These are phyloP conservation scores for Gynandropsis gynandra DNA, from an alignment of 345 rosid genomes.

Conservation along the genomic window DNA sequence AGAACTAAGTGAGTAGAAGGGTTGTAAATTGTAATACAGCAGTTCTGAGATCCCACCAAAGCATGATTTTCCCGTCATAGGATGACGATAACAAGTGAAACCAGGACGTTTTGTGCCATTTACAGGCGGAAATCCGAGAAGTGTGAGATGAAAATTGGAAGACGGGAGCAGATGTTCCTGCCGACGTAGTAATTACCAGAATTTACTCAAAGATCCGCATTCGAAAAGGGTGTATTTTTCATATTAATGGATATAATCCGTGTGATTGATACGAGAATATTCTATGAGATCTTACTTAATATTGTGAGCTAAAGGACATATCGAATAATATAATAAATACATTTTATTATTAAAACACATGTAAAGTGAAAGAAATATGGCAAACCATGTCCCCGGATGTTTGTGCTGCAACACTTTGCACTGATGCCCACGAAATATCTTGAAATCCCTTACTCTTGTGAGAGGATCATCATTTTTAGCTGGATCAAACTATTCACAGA, in stretches of 20 bases:
- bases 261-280: too few species aligned
- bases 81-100: constrained; percentile 85
- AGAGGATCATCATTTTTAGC: constrained; percentile 37
- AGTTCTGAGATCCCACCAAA: constrained; percentile 99
- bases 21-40: constrained; percentile 45
- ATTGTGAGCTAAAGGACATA: neutral
- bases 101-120: constrained; percentile 81
- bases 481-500: constrained; percentile 41
- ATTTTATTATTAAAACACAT: constrained; percentile 9
- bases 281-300: too few species aligned
- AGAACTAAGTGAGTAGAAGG: constrained; percentile 1
- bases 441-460: constrained; percentile 54
- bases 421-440: constrained; percentile 77
- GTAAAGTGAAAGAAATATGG: constrained; percentile 13
- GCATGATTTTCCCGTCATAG: constrained; percentile 94
- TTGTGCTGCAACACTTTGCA: constrained; percentile 69
- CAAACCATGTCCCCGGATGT: constrained; percentile 64
- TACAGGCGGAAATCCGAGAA: constrained; percentile 94
- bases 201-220: too few species aligned
- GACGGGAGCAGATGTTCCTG: constrained; percentile 86
- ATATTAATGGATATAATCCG: too few species aligned
- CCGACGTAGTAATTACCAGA: constrained; percentile 1
- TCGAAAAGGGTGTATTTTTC: neutral
- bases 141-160: constrained; percentile 73
- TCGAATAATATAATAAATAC: neutral